phyloP scores from a whole-genome alignment of 2,329 filamentous ascomycete genomes.

The Lachnum nothofagi region DNA sequence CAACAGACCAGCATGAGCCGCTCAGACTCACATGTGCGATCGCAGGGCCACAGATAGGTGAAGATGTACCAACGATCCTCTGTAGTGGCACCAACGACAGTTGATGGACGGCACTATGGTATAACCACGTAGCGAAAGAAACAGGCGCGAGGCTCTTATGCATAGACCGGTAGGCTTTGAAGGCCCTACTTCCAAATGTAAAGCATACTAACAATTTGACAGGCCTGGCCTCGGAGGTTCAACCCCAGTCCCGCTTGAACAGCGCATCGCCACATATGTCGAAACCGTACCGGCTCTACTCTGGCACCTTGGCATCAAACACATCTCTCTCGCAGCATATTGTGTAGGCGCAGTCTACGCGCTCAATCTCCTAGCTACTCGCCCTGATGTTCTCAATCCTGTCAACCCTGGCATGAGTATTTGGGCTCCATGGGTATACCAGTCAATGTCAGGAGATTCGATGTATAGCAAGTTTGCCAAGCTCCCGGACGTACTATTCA shows the following conservation, averaged over 20 bases:
- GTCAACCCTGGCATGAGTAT: slow-evolving; percentile 30
- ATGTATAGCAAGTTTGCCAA: slow-evolving; percentile 14
- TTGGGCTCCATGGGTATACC: slow-evolving; percentile 38
- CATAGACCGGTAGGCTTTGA: slow-evolving; percentile 35
- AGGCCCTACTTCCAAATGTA: not conserved
- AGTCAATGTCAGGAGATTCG: slow-evolving; percentile 18
- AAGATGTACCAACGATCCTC: slow-evolving; percentile 31
- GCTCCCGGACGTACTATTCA: slow-evolving; percentile 28
- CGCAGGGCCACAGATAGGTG: slow-evolving; percentile 22
- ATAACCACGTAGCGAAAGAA: slow-evolving; percentile 31
- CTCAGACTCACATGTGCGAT: slow-evolving; percentile 28
- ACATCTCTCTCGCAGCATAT: slow-evolving; percentile 38
- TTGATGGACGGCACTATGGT: slow-evolving; percentile 28
- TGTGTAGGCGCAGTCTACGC: slow-evolving; percentile 40
- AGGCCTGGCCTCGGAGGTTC: slow-evolving; percentile 43
- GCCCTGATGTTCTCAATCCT: slow-evolving; percentile 32
- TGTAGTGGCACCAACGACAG: slow-evolving; percentile 37
- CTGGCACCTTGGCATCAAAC: slow-evolving; percentile 32
- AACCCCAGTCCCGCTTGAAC: slow-evolving; percentile 34
- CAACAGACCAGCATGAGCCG: slow-evolving; percentile 19
- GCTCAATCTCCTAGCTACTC: slow-evolving; percentile 37
- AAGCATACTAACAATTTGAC: not conserved
- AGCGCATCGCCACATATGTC: slow-evolving; percentile 37
- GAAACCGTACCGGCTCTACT: slow-evolving; percentile 39
- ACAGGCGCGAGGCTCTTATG: slow-evolving; percentile 35